Evolutionary conservation across 305 asterid genomes (phyloP).

Genomic region (Caryopteris hybrid): DNA sequence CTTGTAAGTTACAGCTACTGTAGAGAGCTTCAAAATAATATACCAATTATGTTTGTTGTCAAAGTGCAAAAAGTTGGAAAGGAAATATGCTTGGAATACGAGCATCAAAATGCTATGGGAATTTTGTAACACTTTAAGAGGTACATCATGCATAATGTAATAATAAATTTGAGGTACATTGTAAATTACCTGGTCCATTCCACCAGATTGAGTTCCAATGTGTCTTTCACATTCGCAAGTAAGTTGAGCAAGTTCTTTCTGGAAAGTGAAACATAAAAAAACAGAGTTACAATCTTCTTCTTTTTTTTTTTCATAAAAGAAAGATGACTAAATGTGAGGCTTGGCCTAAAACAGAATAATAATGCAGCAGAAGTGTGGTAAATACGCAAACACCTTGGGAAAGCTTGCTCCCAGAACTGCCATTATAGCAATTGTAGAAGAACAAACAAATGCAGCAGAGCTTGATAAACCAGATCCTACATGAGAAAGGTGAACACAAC

Average conservation of each 20-base stretch:
- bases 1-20: background rate
- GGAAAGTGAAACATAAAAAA: slow-evolving; percentile 15
- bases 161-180: background rate
- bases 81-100: background rate
- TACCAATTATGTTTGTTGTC: background rate
- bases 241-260: slow-evolving; percentile 95
- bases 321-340: background rate
- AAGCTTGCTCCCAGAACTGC: slow-evolving; percentile 53
- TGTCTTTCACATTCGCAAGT: slow-evolving; percentile 94
- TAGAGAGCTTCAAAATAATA: background rate
- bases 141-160: background rate
- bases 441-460: slow-evolving; percentile 98
- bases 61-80: background rate
- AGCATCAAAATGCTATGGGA: background rate
- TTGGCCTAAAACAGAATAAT: background rate
- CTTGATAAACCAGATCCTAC: slow-evolving; percentile 93
- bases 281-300: background rate
- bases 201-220: slow-evolving; percentile 96
- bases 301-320: background rate
- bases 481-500: slow-evolving; percentile 6
- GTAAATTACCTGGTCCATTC: slow-evolving; percentile 81
- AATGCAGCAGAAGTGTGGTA: background rate
- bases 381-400: slow-evolving; percentile 46
- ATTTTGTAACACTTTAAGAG: no score
- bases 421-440: slow-evolving; percentile 84